Conservation (phyloP, 805 yeast species). For the Tetrapisispora iriomotensis region DNA sequence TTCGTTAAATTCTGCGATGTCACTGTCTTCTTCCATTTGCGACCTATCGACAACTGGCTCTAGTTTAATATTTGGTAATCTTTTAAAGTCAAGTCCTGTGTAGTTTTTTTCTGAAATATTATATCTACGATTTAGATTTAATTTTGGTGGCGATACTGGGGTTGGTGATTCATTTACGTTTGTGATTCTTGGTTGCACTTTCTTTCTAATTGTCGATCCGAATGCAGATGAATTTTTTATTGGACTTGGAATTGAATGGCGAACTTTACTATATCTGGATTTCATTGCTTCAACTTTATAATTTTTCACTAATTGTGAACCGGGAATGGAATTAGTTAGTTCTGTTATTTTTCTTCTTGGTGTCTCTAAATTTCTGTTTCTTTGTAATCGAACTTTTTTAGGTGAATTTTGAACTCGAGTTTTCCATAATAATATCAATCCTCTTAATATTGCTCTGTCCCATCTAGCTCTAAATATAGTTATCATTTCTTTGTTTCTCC, state of each 20-base stretch:
- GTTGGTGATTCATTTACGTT: neutral
- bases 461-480: conserved; percentile 30
- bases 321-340: conserved; percentile 25
- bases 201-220: conserved; percentile 4
- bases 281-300: conserved; percentile 31
- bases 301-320: conserved; percentile 30
- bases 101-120: neutral
- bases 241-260: conserved; percentile 33
- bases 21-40: neutral
- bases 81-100: neutral
- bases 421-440: conserved; percentile 30
- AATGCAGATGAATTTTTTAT: conserved; percentile 10
- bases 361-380: conserved; percentile 6
- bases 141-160: conserved; percentile 12
- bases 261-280: conserved; percentile 28
- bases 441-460: conserved; percentile 33
- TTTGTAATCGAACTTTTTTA: conserved; percentile 1
- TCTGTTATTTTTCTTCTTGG: conserved; percentile 13
- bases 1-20: neutral
- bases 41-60: conserved; percentile 1
- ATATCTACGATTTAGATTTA: conserved; percentile 3
- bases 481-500: conserved; percentile 29
- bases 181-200: neutral
- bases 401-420: conserved; percentile 10
- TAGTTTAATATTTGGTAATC: neutral